Conservation (phyloP, 1,139 yeast species). For the Hansenula lynferdii region DNA sequence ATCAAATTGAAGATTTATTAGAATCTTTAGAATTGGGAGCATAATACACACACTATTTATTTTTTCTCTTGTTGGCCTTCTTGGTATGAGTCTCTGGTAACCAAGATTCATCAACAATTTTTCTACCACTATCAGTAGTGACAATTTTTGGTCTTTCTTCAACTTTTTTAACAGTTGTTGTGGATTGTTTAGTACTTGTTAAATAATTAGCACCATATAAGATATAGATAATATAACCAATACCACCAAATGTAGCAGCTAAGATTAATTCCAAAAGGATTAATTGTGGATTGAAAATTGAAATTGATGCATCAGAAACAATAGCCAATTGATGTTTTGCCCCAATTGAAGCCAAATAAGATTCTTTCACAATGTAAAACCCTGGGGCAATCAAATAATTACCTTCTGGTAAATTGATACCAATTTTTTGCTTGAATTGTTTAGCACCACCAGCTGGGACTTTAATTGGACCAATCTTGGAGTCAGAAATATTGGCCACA, state of each 20-base stretch:
- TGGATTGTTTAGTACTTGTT: conserved; percentile 35
- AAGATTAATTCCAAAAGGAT: conserved; percentile 56
- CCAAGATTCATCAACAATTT: conserved; percentile 48
- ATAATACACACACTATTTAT: conserved; percentile 9
- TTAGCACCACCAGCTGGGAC: conserved; percentile 46
- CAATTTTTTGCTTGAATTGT: conserved; percentile 48
- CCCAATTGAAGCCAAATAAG: conserved; percentile 50
- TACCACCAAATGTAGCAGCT: conserved; percentile 42
- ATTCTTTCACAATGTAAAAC: conserved; percentile 47
- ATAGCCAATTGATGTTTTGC: conserved; percentile 54
- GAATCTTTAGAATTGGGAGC: conserved; percentile 41
- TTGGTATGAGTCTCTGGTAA: conserved; percentile 48
- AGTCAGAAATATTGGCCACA: conserved; percentile 59
- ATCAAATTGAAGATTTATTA: conserved; percentile 39
- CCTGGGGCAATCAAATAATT: conserved; percentile 60
- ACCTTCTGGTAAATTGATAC: conserved; percentile 52
- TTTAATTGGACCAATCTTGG: conserved; percentile 57
- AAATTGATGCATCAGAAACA: conserved; percentile 62
- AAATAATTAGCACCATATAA: conserved; percentile 38
- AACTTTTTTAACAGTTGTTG: conserved; percentile 20
- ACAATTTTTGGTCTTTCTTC: conserved; percentile 21
- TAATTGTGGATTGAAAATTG: conserved; percentile 70
- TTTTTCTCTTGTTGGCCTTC: conserved; percentile 27
- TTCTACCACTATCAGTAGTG: conserved; percentile 28
- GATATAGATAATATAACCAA: conserved; percentile 44